These are phyloP conservation scores for Mycosphaerelloides madeirae DNA, from an alignment of 2,329 filamentous ascomycete species.

Conservation along the genomic window DNA sequence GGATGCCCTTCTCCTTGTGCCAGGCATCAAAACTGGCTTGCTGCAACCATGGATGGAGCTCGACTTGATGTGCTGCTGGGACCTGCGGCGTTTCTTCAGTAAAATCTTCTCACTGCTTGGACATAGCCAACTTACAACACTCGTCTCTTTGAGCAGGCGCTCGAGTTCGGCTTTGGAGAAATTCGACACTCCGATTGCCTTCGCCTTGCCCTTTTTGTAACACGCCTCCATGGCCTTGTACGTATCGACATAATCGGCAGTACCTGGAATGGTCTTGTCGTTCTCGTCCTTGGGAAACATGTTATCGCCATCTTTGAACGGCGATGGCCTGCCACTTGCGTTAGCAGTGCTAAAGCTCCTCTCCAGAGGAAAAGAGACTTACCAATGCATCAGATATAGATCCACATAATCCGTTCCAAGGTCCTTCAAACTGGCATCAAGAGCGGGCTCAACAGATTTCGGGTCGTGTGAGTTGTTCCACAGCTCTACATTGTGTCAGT, in stretches of 20 bases:
- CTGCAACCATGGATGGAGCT: constrained; percentile 52
- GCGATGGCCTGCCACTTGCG: too few relatives aligned
- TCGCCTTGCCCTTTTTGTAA: constrained; percentile 36
- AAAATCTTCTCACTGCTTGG: too few relatives aligned
- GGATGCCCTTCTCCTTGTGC: constrained; percentile 48
- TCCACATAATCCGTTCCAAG: constrained; percentile 64
- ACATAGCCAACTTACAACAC: constrained; percentile 33
- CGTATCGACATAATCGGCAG: constrained; percentile 49
- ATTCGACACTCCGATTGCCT: constrained; percentile 52
- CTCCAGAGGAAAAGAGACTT: too few relatives aligned
- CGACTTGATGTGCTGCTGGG: constrained; percentile 43
- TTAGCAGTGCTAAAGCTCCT: too few relatives aligned
- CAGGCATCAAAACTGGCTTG: constrained; percentile 47
- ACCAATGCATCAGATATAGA: constrained; percentile 66
- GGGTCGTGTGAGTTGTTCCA: constrained; percentile 57
- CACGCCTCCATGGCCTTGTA: constrained; percentile 43
- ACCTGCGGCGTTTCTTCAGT: too few relatives aligned
- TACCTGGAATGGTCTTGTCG: constrained; percentile 37
- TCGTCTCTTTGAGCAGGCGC: constrained; percentile 41
- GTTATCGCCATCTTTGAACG: constrained; percentile 48
- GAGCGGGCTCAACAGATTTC: constrained; percentile 58
- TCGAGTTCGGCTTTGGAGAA: constrained; percentile 48
- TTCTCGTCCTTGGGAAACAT: constrained; percentile 45
- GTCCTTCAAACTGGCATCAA: constrained; percentile 56
- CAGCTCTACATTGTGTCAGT: constrained; percentile 9